Evolutionary conservation across 2,329 filamentous ascomycete species (phyloP).

Genomic region (Trematosphaeria pertusa): DNA sequence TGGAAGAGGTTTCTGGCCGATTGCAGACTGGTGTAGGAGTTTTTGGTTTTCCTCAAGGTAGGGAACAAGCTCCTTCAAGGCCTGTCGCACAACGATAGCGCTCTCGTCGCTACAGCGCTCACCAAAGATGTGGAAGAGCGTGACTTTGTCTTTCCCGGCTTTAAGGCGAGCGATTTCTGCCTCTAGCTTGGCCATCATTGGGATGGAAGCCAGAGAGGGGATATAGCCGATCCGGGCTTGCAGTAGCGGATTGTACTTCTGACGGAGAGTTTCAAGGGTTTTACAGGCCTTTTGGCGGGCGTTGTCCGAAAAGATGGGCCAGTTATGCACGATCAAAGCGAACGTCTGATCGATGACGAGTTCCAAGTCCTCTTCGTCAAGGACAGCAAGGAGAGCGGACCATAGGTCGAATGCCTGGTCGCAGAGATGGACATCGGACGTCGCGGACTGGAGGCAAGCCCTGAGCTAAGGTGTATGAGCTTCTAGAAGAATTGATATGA

Average conservation of each 20-base stretch:
- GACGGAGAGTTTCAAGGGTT: slow-evolving; percentile 70
- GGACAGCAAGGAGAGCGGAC: slow-evolving; percentile 75
- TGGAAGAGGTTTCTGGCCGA: slow-evolving; percentile 82
- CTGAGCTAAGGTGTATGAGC: slow-evolving; percentile 70
- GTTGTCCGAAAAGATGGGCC: slow-evolving; percentile 69
- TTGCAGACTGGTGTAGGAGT: slow-evolving; percentile 77
- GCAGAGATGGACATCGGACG: slow-evolving; percentile 77
- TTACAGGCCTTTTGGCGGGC: slow-evolving; percentile 67
- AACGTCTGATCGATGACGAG: slow-evolving; percentile 87
- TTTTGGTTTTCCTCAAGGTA: slow-evolving; percentile 78
- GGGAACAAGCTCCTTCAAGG: slow-evolving; percentile 75
- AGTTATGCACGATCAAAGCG: slow-evolving; percentile 83
- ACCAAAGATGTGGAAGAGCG: slow-evolving; percentile 73
- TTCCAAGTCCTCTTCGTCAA: slow-evolving; percentile 77
- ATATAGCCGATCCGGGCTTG: slow-evolving; percentile 74
- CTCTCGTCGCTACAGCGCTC: slow-evolving; percentile 83
- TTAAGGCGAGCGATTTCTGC: slow-evolving; percentile 70
- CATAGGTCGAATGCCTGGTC: slow-evolving; percentile 83
- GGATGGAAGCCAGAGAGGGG: slow-evolving; percentile 77
- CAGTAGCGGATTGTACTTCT: slow-evolving; percentile 67
- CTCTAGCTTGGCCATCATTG: slow-evolving; percentile 73
- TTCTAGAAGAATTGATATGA: not conserved
- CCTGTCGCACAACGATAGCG: slow-evolving; percentile 81
- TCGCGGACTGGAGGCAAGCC: slow-evolving; percentile 86
- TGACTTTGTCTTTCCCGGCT: slow-evolving; percentile 68